phyloP scores from a whole-genome alignment of 2,329 filamentous ascomycete species.

The Acrocalymma vagum region DNA sequence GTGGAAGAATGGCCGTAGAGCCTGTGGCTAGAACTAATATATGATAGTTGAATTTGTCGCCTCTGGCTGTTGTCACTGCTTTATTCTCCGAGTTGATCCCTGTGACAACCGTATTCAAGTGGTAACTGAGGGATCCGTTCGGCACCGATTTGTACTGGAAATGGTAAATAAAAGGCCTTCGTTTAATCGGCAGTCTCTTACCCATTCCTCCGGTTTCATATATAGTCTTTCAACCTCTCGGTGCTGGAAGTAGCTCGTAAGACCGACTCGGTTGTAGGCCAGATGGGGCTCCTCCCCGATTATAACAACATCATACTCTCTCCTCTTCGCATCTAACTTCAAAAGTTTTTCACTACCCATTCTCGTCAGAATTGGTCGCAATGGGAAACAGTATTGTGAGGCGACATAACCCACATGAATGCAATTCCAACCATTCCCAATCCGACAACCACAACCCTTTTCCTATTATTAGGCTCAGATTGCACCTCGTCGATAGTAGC shows the following conservation, averaged over 20 bases:
- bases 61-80: conserved; percentile 74
- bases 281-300: conserved; percentile 89
- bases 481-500: too few species aligned
- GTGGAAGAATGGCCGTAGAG: conserved; percentile 80
- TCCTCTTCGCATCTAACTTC: conserved; percentile 78
- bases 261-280: conserved; percentile 89
- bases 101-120: conserved; percentile 78
- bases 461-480: conserved; percentile 54
- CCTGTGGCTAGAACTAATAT: conserved; percentile 85
- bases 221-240: conserved; percentile 87
- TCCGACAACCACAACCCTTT: conserved; percentile 82
- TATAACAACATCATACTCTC: conserved; percentile 82
- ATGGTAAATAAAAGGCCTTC: too few species aligned
- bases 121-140: conserved; percentile 74
- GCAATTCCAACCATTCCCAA: conserved; percentile 92
- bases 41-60: conserved; percentile 76
- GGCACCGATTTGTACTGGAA: conserved; percentile 72
- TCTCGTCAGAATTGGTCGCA: too few species aligned
- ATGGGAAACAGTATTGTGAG: too few species aligned
- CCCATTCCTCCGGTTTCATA: conserved; percentile 85
- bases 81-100: conserved; percentile 71
- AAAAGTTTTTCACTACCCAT: too few species aligned
- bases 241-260: conserved; percentile 90
- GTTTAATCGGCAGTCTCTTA: conserved; percentile 48
- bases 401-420: conserved; percentile 82